Conservation (phyloP, 768 basidiomycete genomes). For the Myochromella boudieri region DNA sequence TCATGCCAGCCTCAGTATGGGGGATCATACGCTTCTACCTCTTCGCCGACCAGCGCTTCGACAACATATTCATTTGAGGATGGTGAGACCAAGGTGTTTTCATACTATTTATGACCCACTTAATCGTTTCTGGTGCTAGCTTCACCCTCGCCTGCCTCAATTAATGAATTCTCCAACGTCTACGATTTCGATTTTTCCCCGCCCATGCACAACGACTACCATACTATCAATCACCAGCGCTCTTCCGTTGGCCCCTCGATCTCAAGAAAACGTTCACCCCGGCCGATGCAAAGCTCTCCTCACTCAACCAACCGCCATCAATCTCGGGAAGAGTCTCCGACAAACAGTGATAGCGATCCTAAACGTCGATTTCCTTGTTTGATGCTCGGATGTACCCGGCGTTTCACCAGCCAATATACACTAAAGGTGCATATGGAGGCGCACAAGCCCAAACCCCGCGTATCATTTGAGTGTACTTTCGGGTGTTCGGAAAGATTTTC, state of each 20-base stretch:
- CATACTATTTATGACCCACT: background rate
- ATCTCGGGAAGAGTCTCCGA: conserved; percentile 33
- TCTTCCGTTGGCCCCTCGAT: conserved; percentile 10
- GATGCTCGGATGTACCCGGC: conserved; percentile 44
- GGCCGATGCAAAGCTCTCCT: conserved; percentile 9
- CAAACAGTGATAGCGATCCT: conserved; percentile 32
- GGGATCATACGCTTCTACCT: conserved; percentile 1
- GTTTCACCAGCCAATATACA: conserved; percentile 55
- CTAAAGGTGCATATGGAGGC: conserved; percentile 56
- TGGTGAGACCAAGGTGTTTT: conserved; percentile 19
- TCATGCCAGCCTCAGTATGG: conserved; percentile 1
- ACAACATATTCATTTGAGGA: conserved; percentile 33
- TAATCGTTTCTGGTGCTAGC: conserved; percentile 18
- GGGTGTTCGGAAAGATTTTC: conserved; percentile 57
- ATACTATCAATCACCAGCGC: conserved; percentile 12
- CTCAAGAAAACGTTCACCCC: conserved; percentile 14
- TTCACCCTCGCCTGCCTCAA: conserved; percentile 31
- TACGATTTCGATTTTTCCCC: conserved; percentile 33
- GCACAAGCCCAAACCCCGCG: conserved; percentile 51
- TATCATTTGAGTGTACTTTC: conserved; percentile 49
- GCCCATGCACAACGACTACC: conserved; percentile 24
- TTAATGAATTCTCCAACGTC: conserved; percentile 29
- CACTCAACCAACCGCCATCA: conserved; percentile 11
- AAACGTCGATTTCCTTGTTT: conserved; percentile 49
- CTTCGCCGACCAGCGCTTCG: conserved; percentile 25